phyloP scores from a whole-genome alignment of 805 yeast species.

The Starmerella stigmatis region DNA sequence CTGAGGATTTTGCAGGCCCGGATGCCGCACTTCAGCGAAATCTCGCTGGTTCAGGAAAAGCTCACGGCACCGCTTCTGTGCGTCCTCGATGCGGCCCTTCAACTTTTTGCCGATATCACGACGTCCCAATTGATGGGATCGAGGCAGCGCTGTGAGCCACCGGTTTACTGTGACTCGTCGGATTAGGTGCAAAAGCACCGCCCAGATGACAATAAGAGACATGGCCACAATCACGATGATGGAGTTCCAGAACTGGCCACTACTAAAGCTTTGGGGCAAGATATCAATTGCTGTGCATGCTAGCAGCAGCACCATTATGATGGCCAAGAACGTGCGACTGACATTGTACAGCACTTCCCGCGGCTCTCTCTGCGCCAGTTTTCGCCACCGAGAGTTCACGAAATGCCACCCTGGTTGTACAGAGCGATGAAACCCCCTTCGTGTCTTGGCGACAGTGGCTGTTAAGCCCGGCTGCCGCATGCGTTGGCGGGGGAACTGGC shows the following conservation, averaged over 20 bases:
- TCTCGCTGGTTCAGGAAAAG: slow-evolving; percentile 17
- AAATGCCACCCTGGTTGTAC: neutral
- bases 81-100: slow-evolving; percentile 34
- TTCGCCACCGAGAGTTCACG: neutral
- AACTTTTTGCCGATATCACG: slow-evolving; percentile 48
- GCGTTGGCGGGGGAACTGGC: neutral
- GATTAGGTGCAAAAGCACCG: slow-evolving; percentile 43
- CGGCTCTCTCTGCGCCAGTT: neutral
- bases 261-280: slow-evolving; percentile 49
- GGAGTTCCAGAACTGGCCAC: slow-evolving; percentile 63
- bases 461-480: slow-evolving; percentile 3
- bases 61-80: slow-evolving; percentile 27
- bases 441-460: neutral
- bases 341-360: slow-evolving; percentile 1
- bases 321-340: slow-evolving; percentile 19
- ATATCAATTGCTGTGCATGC: slow-evolving; percentile 74
- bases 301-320: slow-evolving; percentile 38
- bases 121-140: slow-evolving; percentile 56
- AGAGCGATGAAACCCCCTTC: neutral
- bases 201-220: slow-evolving; percentile 45
- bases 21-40: slow-evolving; percentile 16
- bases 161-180: slow-evolving; percentile 51
- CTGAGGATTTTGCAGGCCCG: slow-evolving; percentile 24
- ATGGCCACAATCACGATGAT: slow-evolving; percentile 69
- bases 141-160: slow-evolving; percentile 65